These are phyloP conservation scores for Leucocoprinus sp. DNA, from an alignment of 768 basidiomycete species.

Conservation along the genomic window DNA sequence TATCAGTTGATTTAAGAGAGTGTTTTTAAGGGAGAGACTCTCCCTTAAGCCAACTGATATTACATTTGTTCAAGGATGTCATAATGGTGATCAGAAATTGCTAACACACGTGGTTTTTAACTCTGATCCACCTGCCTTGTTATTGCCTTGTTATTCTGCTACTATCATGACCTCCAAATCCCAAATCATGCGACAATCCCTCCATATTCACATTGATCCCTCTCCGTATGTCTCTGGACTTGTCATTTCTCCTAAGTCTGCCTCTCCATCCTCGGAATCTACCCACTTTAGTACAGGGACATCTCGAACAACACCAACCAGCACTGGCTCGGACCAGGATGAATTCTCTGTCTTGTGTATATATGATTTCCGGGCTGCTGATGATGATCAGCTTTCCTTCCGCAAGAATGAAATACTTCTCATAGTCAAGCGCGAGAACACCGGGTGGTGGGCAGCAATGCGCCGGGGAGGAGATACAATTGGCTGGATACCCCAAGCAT, in stretches of 20 bases:
- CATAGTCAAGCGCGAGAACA: slow-evolving; percentile 58
- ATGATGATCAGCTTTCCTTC: slow-evolving; percentile 55
- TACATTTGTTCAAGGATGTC: no score
- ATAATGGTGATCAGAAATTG: no score
- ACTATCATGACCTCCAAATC: slow-evolving; percentile 27
- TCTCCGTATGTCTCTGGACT: slow-evolving; percentile 20
- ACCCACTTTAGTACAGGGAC: slow-evolving; percentile 19
- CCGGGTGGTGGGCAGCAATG: slow-evolving; percentile 82
- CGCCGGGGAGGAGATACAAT: slow-evolving; percentile 40
- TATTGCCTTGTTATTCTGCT: not conserved
- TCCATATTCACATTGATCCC: slow-evolving; percentile 32
- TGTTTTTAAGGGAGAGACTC: no score
- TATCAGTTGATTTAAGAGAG: no score
- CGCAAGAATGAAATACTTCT: slow-evolving; percentile 58
- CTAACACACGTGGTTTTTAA: no score
- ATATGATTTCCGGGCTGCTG: slow-evolving; percentile 59
- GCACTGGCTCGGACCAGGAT: slow-evolving; percentile 21
- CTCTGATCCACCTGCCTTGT: no score
- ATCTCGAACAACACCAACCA: slow-evolving; percentile 23
- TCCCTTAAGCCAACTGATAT: no score
- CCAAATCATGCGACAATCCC: slow-evolving; percentile 28
- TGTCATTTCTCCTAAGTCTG: slow-evolving; percentile 23
- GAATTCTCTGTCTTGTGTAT: slow-evolving; percentile 55
- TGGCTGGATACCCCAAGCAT: slow-evolving; percentile 75
- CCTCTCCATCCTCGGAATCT: slow-evolving; percentile 24